Evolutionary conservation across 192 early-diverging fungal genomes (phyloP), one percentile per base, ranked within the genome.

Genomic region (Linnemannia zychae): DNA sequence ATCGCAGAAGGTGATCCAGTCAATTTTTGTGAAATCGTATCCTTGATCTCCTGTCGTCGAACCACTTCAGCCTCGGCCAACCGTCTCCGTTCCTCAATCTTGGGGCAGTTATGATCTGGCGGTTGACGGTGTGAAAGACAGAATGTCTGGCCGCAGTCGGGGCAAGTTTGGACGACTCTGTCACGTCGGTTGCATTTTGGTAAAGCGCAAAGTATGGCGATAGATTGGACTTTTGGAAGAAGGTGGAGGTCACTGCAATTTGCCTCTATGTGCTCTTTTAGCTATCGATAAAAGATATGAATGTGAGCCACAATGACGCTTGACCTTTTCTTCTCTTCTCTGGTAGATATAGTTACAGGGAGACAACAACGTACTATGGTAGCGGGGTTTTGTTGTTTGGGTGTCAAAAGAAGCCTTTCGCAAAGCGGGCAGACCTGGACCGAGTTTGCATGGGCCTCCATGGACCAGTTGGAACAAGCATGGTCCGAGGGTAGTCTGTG

Each of bases 121-220:
- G 71, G 68, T 16, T 85, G 83, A 46, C 83, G 77, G 18, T 85
- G 83, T 31, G 47, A 17, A 13, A 85, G 74, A 85, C 83, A 85
- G 37, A 75, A 85, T 1, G 73, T 71, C 6, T 52, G 38, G 5
- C 28, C 16, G n/a, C 83, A 85, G 13, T 65, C 77, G 12, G 67
- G 36, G 67, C 83, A 85, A 0, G 73, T 79, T 18, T 78, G 77
- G 4, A 79, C 77, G 18, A 85, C 83, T 7, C 77, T 77, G 46
- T 79, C 77, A 46, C 73, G 73, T 24, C 73, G 50, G 2, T 37
- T 37, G 31, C 83, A 85, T 28, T 38, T 34, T 2, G 50, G 7
- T 1, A 44, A 60, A 7, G 67, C 77, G 46, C 83, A 85, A 17
- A 36, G 73, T 31, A 85, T 65, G 17, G 77, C 74, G 47, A 79